phyloP scores from a whole-genome alignment of 2,329 filamentous ascomycete species.

The Trichoderma atrobrunneum region DNA sequence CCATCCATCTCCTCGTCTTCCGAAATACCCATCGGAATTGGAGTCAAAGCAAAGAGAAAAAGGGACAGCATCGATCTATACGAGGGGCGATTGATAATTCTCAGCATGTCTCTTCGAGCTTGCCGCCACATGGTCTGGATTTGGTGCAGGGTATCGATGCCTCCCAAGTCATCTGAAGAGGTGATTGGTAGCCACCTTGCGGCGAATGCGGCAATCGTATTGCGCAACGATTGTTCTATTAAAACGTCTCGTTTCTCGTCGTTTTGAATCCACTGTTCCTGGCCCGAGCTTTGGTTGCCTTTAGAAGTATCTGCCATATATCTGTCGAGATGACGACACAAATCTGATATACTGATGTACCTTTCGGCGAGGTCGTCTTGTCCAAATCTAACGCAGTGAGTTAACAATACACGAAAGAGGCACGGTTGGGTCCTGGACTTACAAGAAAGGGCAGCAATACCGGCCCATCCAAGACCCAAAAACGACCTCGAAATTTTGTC shows the following conservation, averaged over 20 bases:
- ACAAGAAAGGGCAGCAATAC: background rate
- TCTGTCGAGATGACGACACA: background rate
- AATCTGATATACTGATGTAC: conserved; percentile 1
- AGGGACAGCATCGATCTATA: conserved; percentile 2
- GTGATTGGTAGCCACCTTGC: background rate
- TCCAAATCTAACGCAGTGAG: background rate
- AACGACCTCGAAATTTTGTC: background rate
- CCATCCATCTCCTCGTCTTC: background rate
- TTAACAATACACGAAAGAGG: background rate
- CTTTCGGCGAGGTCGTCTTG: background rate
- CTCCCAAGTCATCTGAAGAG: background rate
- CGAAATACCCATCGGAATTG: background rate
- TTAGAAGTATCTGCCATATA: background rate
- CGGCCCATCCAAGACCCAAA: conserved; percentile 3
- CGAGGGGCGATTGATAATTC: background rate
- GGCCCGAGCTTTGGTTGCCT: background rate
- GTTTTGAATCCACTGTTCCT: background rate
- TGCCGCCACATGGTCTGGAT: background rate
- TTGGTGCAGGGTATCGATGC: background rate
- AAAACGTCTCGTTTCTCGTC: background rate
- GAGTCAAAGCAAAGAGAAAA: background rate
- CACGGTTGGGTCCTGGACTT: background rate
- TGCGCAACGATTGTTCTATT: background rate
- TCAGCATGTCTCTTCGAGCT: background rate
- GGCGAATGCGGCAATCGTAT: background rate